Percentiles rank a stretch among this genome's conserved stretches.
phyloP scores from a whole-genome alignment of 345 rosid genomes.

The Psidium guajava region DNA sequence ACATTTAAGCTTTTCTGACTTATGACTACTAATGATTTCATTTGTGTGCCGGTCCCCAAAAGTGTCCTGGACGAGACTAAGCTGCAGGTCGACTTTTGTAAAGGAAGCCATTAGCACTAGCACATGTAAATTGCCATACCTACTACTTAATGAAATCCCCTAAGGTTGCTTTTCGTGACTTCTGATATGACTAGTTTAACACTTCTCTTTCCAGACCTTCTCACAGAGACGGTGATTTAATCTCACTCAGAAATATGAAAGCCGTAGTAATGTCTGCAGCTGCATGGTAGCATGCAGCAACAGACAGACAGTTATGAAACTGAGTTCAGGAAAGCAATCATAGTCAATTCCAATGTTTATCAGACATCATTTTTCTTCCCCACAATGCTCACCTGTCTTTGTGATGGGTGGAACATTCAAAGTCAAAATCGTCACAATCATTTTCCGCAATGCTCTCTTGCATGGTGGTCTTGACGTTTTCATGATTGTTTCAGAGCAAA shows the following conservation, averaged over 20 bases:
- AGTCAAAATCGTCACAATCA: neutral
- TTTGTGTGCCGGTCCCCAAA: neutral
- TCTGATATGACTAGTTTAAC: neutral
- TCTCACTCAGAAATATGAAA: neutral
- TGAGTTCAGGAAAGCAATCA: neutral
- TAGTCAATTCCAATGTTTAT: neutral
- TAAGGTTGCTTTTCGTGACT: neutral
- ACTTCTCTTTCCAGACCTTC: neutral
- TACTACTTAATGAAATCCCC: neutral
- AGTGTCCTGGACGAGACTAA: neutral
- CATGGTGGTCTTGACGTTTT: neutral
- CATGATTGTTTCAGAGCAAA: neutral
- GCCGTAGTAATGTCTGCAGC: neutral
- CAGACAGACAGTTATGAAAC: neutral
- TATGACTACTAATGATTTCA: neutral
- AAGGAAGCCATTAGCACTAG: neutral
- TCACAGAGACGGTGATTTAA: neutral
- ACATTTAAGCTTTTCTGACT: neutral
- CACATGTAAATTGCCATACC: neutral
- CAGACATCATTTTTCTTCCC: neutral
- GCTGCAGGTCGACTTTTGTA: neutral
- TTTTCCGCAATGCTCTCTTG: neutral
- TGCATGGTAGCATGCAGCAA: neutral
- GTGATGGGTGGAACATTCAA: neutral
- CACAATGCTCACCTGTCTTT: neutral